Evolutionary conservation across 2,329 filamentous ascomycete genomes (phyloP).

Genomic region (Alternaria angustiovoidea): DNA sequence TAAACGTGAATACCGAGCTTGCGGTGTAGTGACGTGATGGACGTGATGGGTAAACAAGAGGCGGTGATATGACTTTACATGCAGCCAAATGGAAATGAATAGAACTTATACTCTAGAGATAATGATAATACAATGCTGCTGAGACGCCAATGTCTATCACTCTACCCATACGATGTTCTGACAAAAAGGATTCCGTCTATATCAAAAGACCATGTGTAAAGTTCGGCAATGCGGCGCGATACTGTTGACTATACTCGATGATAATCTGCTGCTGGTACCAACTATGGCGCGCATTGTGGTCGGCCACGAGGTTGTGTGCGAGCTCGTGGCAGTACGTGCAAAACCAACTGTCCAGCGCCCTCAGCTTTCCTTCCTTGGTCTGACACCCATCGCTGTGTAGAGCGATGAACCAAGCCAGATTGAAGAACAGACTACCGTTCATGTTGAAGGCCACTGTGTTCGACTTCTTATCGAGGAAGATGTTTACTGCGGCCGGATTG

Average conservation of each 20-base stretch:
- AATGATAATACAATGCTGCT: background rate
- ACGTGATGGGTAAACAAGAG: background rate
- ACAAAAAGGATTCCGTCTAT: background rate
- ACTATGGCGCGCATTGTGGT: conserved; percentile 63
- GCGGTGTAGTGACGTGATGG: background rate
- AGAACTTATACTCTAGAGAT: background rate
- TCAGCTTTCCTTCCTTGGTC: conserved; percentile 48
- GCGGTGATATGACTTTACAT: accelerated
- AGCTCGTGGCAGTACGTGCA: conserved; percentile 95
- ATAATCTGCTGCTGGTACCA: conserved; percentile 52
- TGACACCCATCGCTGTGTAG: conserved; percentile 63
- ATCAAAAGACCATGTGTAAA: conserved; percentile 34
- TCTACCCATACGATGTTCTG: background rate
- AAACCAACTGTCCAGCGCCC: conserved; percentile 81
- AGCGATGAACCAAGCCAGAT: conserved; percentile 84
- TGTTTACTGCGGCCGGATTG: conserved; percentile 73
- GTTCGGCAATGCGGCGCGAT: conserved; percentile 33
- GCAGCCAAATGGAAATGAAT: background rate
- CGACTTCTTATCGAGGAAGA: conserved; percentile 83
- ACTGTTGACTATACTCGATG: conserved; percentile 48
- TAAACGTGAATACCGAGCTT: background rate
- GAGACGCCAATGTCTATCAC: background rate
- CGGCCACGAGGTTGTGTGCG: conserved; percentile 86
- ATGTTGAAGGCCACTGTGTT: conserved; percentile 93
- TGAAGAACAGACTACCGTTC: conserved; percentile 89